A percentile compares a stretch with the other conserved stretches of the same genome.
These are phyloP conservation scores for Chlorella variabilis DNA, from an alignment of 163 green algal species.

Conservation along the genomic window DNA sequence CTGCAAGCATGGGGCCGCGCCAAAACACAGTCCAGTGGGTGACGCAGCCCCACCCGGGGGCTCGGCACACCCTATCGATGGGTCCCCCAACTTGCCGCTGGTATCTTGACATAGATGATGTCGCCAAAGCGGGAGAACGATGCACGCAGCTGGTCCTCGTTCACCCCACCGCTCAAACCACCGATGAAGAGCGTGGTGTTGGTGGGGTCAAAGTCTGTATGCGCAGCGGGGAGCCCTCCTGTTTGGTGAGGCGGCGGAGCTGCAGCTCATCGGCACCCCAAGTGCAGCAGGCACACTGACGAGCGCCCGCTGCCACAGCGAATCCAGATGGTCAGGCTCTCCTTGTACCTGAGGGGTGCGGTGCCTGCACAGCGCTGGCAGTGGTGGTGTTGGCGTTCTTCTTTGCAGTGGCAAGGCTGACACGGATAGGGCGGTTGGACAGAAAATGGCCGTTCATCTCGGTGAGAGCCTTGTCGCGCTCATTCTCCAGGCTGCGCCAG, in stretches of 20 bases:
- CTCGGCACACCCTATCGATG: neutral
- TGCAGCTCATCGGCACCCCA: too few relatives aligned
- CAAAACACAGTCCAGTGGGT: neutral
- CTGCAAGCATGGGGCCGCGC: neutral
- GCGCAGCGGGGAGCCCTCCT: too few relatives aligned
- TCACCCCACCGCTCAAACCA: constrained; percentile 68
- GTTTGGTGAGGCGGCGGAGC: too few relatives aligned
- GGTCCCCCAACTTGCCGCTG: constrained; percentile 32
- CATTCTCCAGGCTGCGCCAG: neutral
- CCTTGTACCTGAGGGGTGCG: constrained; percentile 34
- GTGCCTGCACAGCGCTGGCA: constrained; percentile 25
- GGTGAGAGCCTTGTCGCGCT: constrained; percentile 36
- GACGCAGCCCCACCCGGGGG: too few relatives aligned
- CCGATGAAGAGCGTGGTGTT: constrained; percentile 95
- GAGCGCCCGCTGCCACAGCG: too few relatives aligned
- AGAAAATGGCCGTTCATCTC: constrained; percentile 73
- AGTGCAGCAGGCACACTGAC: neutral
- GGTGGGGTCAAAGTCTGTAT: constrained; percentile 73
- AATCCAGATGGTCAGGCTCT: too few relatives aligned
- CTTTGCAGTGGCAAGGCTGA: constrained; percentile 85
- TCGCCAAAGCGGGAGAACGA: constrained; percentile 87
- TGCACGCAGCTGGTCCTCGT: constrained; percentile 80
- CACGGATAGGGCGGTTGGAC: constrained; percentile 81
- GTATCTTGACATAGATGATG: constrained; percentile 94
- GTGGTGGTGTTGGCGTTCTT: constrained; percentile 58